Conservation (phyloP, 2,329 filamentous ascomycete species). For the Penicillium sp. region DNA sequence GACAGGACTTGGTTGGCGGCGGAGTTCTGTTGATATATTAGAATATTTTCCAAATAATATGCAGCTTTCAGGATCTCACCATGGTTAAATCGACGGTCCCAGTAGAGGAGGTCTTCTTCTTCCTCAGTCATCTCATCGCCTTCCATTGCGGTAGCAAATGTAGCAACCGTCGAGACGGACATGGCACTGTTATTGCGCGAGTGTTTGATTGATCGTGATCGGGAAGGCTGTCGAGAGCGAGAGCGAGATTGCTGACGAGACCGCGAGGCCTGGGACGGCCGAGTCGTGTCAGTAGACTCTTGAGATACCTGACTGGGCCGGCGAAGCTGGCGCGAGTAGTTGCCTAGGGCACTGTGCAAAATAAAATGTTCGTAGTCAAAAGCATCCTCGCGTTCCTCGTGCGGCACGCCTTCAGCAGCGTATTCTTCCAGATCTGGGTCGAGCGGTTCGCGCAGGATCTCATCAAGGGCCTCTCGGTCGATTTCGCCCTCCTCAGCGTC, state of each 20-base stretch:
- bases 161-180: slow-evolving; percentile 60
- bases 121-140: slow-evolving; percentile 36
- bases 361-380: slow-evolving; percentile 98
- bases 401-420: slow-evolving; percentile 62
- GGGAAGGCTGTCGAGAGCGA: background rate
- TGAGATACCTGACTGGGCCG: slow-evolving; percentile 39
- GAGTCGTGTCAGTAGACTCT: slow-evolving; percentile 53
- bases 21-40: slow-evolving; percentile 26
- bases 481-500: slow-evolving; percentile 52
- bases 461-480: slow-evolving; percentile 60
- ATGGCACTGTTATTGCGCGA: slow-evolving; percentile 56
- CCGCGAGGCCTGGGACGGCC: slow-evolving; percentile 21
- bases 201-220: slow-evolving; percentile 30
- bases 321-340: slow-evolving; percentile 38
- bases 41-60: background rate
- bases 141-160: slow-evolving; percentile 64
- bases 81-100: slow-evolving; percentile 38
- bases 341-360: slow-evolving; percentile 86
- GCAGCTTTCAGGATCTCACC: slow-evolving; percentile 20
- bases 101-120: slow-evolving; percentile 42
- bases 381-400: slow-evolving; percentile 90
- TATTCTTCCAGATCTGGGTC: slow-evolving; percentile 39
- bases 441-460: slow-evolving; percentile 50
- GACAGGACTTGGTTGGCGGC: slow-evolving; percentile 18
- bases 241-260: background rate